Percentiles rank a stretch among this genome's conserved stretches.
Conservation (phyloP, 306 rosid genomes). For the Dalbergia cultrata region DNA sequence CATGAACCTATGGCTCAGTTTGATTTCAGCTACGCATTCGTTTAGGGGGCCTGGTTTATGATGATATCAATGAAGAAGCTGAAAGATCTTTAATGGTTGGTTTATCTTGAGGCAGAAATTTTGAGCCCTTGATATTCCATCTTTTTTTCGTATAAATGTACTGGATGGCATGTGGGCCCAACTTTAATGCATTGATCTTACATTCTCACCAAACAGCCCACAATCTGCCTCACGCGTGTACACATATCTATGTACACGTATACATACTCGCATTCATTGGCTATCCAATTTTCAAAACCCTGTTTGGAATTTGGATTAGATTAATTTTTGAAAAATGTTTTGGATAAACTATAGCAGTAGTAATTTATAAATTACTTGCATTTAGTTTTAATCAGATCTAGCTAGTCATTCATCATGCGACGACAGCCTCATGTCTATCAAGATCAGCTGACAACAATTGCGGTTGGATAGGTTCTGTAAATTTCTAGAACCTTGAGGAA, state of each 20-base stretch:
- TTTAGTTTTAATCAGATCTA: too few relatives aligned
- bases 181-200: not conserved
- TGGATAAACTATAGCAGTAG: too few relatives aligned
- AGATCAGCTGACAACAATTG: not conserved
- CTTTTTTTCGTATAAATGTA: not conserved
- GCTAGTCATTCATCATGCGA: not conserved
- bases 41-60: not conserved
- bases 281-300: conserved; percentile 1
- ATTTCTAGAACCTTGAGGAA: not conserved
- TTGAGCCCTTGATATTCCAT: not conserved
- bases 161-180: conserved; percentile 2
- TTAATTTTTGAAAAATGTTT: too few relatives aligned
- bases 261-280: not conserved
- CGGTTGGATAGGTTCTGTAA: not conserved
- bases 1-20: not conserved
- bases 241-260: not conserved
- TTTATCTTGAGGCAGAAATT: conserved; percentile 34
- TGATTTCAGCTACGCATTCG: not conserved
- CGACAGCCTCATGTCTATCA: too few relatives aligned
- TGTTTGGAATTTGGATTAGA: not conserved
- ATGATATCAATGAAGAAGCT: not conserved
- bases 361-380: too few relatives aligned
- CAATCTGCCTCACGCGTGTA: not conserved
- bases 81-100: conserved; percentile 22
- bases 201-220: not conserved